Base-by-base conservation (phyloP, 2,329 filamentous ascomycete species). In the Ilyonectria sp. region DNA sequence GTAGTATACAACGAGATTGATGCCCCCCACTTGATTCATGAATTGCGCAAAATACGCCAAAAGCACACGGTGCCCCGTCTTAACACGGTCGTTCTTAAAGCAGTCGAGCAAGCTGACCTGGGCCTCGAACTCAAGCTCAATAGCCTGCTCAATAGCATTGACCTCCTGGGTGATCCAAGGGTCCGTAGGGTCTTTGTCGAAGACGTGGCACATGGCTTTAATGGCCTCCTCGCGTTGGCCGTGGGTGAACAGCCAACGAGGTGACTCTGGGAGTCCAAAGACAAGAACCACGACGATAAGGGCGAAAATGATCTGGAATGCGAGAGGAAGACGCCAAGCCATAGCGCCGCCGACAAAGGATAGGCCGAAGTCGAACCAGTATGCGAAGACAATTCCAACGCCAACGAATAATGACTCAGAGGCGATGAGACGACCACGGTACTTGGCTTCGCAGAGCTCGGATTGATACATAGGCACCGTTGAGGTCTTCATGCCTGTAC, bases 371-470 rank as follows among this genome's bases (percentile, higher is more conserved):
- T 77, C 75, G 55, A 75, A 87, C 84, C 67, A 86, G 77, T 87
- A 77, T 2, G 79, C 78, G 29, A 81, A 75, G 11, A 80, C 76
- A 15, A 82, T 79, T 1, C 80, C 81, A 17, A 82, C 75, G 7
- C 82, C 80, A 15, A 83, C 78, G 35, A 82, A 81, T 10, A 81
- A 73, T 3, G 81, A 75, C 10, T 79, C 85, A 58, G 86, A 82
- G 77, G 86, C 86, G 64, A 89, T 85, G 23, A 87, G 79, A 63
- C 85, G 85, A 2, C 86, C 86, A 54, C 86, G 80, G 67, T 86
- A 84, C 80, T 64, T 67, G 2, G 69, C 68, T 15, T 74, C 66
- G 11, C 85, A 86, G 1, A 84, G 85, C 69, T 80, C 77, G 2
- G 74, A 71, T 37, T 76, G 72, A 15, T 64, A 68, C 67, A 71